phyloP scores from a whole-genome alignment of 1,284 basidiomycete species.

The Ceratobasidium sp. region DNA sequence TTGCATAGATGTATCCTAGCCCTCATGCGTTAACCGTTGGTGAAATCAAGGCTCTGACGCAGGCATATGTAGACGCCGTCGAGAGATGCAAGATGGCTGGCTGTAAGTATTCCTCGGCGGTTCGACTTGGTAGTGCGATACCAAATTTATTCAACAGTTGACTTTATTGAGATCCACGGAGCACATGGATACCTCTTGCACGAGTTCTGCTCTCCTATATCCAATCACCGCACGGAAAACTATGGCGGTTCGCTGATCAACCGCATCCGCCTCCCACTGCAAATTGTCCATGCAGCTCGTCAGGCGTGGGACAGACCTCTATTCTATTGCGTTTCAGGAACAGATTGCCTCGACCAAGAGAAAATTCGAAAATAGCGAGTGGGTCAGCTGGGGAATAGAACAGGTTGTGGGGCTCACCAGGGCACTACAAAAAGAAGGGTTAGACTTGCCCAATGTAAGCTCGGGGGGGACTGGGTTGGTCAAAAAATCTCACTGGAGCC shows the following conservation, averaged over 20 bases:
- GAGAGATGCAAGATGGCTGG: constrained; percentile 67
- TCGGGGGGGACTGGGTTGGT: too few relatives aligned
- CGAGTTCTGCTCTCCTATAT: constrained; percentile 71
- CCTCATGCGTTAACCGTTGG: too few relatives aligned
- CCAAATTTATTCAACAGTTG: constrained; percentile 64
- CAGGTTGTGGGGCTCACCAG: constrained; percentile 68
- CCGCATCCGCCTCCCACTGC: constrained; percentile 70
- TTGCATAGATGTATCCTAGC: too few relatives aligned
- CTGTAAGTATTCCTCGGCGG: constrained; percentile 56
- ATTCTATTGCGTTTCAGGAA: constrained; percentile 75
- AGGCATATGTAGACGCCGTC: constrained; percentile 59
- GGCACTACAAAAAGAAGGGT: constrained; percentile 64
- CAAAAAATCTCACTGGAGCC: too few relatives aligned
- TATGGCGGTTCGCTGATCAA: constrained; percentile 79
- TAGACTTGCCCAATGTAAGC: constrained; percentile 76
- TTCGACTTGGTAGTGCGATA: too few relatives aligned
- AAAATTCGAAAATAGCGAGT: constrained; percentile 60
- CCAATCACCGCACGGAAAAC: constrained; percentile 69
- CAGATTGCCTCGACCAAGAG: constrained; percentile 79
- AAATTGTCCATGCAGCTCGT: constrained; percentile 61
- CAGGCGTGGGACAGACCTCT: constrained; percentile 71
- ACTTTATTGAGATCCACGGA: constrained; percentile 82
- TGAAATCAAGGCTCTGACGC: too few relatives aligned
- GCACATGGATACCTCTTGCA: constrained; percentile 74
- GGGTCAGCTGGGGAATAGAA: constrained; percentile 76